Percentiles rank a stretch among this genome's conserved stretches.
Evolutionary conservation across 768 basidiomycete genomes (phyloP).

Genomic region (Auriculariales sp.): DNA sequence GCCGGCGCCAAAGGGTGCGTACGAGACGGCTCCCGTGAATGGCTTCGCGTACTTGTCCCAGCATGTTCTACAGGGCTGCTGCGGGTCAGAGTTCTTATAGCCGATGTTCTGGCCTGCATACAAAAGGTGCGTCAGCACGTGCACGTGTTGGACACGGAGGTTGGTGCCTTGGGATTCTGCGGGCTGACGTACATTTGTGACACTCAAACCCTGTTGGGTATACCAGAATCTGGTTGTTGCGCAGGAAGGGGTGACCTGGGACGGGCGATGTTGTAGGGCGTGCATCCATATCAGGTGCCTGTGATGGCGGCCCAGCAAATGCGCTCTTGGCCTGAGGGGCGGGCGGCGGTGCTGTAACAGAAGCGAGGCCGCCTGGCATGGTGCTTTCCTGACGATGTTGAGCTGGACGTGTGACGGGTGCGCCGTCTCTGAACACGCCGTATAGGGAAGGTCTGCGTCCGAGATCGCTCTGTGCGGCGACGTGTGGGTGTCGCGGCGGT

Average conservation of each 20-base stretch:
- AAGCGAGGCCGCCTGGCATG: conserved; percentile 4
- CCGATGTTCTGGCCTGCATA: conserved; percentile 57
- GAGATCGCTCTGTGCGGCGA: conserved; percentile 8
- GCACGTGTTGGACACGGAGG: neutral
- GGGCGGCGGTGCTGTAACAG: conserved; percentile 1
- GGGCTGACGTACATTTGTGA: conserved; percentile 41
- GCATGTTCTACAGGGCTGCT: conserved; percentile 53
- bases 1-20: conserved; percentile 23
- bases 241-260: conserved; percentile 54
- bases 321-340: neutral
- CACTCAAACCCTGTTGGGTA: conserved; percentile 55
- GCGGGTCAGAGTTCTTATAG: conserved; percentile 54
- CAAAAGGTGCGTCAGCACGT: neutral
- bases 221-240: conserved; percentile 45
- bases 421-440: conserved; percentile 11
- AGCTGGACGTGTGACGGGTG: neutral
- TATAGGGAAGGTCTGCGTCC: conserved; percentile 7
- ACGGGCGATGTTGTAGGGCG: conserved; percentile 48
- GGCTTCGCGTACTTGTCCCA: conserved; percentile 56
- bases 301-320: neutral
- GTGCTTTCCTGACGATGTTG: conserved; percentile 10
- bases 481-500: conserved; percentile 9
- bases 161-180: neutral
- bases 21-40: conserved; percentile 45
- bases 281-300: conserved; percentile 24